Percentiles rank a stretch among this genome's conserved stretches.
These are phyloP conservation scores for Eucalyptus regnans DNA, from an alignment of 345 rosid genomes.

Conservation along the genomic window DNA sequence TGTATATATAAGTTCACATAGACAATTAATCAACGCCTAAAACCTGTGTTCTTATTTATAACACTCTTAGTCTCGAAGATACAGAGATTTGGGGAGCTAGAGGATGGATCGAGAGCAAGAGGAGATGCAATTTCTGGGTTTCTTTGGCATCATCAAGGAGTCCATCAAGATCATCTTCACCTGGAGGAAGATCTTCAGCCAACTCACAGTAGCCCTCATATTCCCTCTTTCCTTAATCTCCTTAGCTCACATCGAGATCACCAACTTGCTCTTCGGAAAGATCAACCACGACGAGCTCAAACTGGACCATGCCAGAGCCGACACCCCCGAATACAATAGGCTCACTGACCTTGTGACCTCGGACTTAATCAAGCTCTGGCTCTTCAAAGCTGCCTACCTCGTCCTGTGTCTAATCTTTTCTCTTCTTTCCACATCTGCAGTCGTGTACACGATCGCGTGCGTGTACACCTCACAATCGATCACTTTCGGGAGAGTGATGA, in stretches of 20 bases:
- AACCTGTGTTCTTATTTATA: not conserved
- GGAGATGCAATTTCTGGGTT: conserved; percentile 37
- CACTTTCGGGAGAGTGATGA: conserved; percentile 18
- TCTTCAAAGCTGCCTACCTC: conserved; percentile 24
- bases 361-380: conserved; percentile 11
- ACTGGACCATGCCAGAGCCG: not conserved
- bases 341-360: not conserved
- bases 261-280: conserved; percentile 9
- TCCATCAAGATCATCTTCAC: conserved; percentile 35
- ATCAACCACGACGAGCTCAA: not conserved
- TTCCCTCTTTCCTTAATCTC: conserved; percentile 42
- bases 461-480: conserved; percentile 22
- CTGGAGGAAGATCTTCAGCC: conserved; percentile 35
- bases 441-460: conserved; percentile 35
- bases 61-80: not conserved
- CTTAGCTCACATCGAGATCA: conserved; percentile 25
- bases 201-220: conserved; percentile 29
- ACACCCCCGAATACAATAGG: not conserved
- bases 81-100: not conserved
- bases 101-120: conserved; percentile 42
- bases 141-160: conserved; percentile 28
- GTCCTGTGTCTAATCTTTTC: conserved; percentile 25
- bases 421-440: conserved; percentile 40
- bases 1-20: not conserved
- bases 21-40: not conserved